Percentiles rank a stretch among this genome's conserved stretches.
phyloP scores from a whole-genome alignment of 2,329 filamentous ascomycete species.

The Hymenoscyphus scutula region DNA sequence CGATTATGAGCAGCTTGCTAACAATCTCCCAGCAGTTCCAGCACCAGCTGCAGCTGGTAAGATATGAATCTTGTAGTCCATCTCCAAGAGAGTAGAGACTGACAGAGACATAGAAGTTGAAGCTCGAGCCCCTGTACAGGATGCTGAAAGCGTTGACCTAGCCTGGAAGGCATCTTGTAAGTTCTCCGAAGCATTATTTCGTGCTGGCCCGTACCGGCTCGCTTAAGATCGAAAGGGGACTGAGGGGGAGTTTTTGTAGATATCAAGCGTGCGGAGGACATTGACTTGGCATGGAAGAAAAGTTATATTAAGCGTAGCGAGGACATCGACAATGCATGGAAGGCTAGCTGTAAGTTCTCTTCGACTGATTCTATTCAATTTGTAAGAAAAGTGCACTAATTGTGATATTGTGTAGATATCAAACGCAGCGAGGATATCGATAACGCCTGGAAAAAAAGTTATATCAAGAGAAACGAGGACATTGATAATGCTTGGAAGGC shows the following conservation, averaged over 20 bases:
- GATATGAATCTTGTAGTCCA: not conserved
- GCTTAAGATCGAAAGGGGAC: no score
- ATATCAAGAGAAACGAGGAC: no score
- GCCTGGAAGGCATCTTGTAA: not conserved
- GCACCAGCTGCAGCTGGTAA: not conserved
- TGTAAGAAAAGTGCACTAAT: no score
- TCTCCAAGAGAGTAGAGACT: not conserved
- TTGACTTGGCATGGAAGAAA: not conserved
- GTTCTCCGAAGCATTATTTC: no score
- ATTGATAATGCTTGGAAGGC: not conserved
- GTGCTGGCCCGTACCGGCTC: no score
- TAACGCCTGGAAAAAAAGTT: no score
- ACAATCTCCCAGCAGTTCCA: not conserved
- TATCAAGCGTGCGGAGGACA: not conserved
- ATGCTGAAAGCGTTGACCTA: not conserved
- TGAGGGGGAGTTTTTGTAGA: not conserved
- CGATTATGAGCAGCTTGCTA: not conserved
- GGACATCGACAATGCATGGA: not conserved
- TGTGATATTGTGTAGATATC: no score
- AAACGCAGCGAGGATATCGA: constrained; percentile 1
- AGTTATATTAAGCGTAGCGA: not conserved
- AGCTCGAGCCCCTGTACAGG: not conserved
- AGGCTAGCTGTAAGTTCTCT: not conserved
- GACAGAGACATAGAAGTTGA: not conserved
- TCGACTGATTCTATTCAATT: no score